Percentiles rank a stretch among this genome's conserved stretches.
Conservation (phyloP, 208 protist genomes). For the Trypanosoma mega region DNA sequence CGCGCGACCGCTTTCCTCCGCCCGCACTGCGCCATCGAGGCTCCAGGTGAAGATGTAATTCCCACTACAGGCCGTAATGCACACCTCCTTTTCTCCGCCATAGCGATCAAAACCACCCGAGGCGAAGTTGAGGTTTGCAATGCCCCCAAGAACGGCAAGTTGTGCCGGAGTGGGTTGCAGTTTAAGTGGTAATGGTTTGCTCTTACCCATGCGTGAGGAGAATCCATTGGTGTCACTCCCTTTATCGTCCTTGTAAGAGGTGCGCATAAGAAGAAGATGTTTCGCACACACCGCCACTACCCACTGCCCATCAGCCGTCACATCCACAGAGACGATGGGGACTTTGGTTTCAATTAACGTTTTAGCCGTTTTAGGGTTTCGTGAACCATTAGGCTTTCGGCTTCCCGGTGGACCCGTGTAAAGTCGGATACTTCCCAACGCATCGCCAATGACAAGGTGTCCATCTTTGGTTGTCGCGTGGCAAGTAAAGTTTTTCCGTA, state of each 20-base stretch:
- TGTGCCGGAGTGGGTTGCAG: conserved; percentile 49
- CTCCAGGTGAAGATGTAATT: conserved; percentile 56
- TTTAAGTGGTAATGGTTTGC: conserved; percentile 46
- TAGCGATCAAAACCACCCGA: conserved; percentile 48
- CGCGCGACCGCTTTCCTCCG: conserved; percentile 38
- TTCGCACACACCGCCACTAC: conserved; percentile 47
- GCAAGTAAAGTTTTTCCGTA: conserved; percentile 46
- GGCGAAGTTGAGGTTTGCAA: conserved; percentile 36
- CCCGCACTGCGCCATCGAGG: conserved; percentile 34
- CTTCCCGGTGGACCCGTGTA: conserved; percentile 59
- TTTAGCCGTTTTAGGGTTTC: conserved; percentile 59
- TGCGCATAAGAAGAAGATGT: conserved; percentile 50
- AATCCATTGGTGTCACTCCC: conserved; percentile 40
- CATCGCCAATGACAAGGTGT: conserved; percentile 60
- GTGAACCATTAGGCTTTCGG: conserved; percentile 35
- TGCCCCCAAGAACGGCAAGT: conserved; percentile 38
- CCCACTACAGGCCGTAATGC: conserved; percentile 49
- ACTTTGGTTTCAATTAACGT: conserved; percentile 52
- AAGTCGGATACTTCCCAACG: conserved; percentile 50
- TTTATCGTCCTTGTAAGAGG: conserved; percentile 35
- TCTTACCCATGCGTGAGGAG: conserved; percentile 42
- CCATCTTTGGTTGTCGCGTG: conserved; percentile 53
- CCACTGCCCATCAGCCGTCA: conserved; percentile 57
- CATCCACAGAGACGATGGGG: conserved; percentile 54
- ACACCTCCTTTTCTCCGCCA: conserved; percentile 33